A percentile compares a stretch with the other conserved stretches of the same genome.
Evolutionary conservation across 2,329 filamentous ascomycete species (phyloP).

Genomic region (Aspergillus floridensis): DNA sequence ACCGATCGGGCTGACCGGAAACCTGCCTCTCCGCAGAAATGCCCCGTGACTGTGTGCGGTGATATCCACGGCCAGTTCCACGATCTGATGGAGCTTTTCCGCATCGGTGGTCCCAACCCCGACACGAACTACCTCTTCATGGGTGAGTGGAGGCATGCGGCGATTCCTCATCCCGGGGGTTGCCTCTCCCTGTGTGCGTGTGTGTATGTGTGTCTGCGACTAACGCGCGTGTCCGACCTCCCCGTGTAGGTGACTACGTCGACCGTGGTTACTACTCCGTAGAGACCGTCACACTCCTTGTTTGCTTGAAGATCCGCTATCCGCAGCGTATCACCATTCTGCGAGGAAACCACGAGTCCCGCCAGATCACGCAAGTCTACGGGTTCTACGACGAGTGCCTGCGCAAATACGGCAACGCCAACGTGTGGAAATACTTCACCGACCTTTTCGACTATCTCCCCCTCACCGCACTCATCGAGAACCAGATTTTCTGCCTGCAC

Average conservation of each 20-base stretch:
- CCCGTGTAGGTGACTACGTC: constrained; percentile 79
- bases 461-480: constrained; percentile 94
- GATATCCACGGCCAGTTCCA: constrained; percentile 99
- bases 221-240: constrained; percentile 4
- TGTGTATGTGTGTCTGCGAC: background rate
- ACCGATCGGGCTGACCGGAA: constrained; percentile 21
- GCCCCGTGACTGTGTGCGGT: constrained; percentile 95
- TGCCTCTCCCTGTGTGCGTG: too few relatives aligned
- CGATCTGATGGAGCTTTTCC: constrained; percentile 98
- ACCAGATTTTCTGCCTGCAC: constrained; percentile 98
- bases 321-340: constrained; percentile 97
- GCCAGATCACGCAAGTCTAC: constrained; percentile 98
- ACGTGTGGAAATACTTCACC: constrained; percentile 99
- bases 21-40: constrained; percentile 65
- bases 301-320: constrained; percentile 96
- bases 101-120: constrained; percentile 95
- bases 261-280: constrained; percentile 99
- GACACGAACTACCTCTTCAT: constrained; percentile 99
- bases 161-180: too few relatives aligned
- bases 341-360: constrained; percentile 97
- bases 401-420: constrained; percentile 97
- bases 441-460: constrained; percentile 98
- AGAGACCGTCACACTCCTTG: constrained; percentile 93
- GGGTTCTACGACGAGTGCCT: constrained; percentile 99
- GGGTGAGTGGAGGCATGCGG: constrained; percentile 58